These are phyloP conservation scores for Laetiporus sulphureus DNA, from an alignment of 1,284 basidiomycete species.

Conservation along the genomic window DNA sequence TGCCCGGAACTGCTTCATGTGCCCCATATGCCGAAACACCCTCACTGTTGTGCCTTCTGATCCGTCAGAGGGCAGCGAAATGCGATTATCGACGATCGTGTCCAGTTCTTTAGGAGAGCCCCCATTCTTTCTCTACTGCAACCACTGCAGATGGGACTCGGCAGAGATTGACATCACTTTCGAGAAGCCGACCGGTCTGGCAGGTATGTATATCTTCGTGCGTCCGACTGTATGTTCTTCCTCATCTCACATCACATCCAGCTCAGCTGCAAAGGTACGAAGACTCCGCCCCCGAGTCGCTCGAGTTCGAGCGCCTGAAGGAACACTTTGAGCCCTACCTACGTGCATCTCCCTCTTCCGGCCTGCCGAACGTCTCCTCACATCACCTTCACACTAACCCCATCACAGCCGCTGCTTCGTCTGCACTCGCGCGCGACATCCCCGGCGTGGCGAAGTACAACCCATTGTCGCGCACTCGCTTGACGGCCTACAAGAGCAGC, in stretches of 20 bases:
- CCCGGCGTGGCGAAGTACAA: conserved; percentile 73
- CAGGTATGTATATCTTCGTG: conserved; percentile 46
- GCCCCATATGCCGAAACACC: conserved; percentile 87
- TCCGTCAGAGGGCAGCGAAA: conserved; percentile 59
- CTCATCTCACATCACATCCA: conserved; percentile 26
- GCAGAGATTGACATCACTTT: conserved; percentile 86
- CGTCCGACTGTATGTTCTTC: not conserved
- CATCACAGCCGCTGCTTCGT: conserved; percentile 80
- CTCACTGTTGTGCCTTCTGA: conserved; percentile 86
- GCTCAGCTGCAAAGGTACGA: conserved; percentile 86
- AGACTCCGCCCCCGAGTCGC: conserved; percentile 75
- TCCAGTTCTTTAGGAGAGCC: conserved; percentile 65
- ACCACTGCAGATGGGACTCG: conserved; percentile 93
- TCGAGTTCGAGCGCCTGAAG: conserved; percentile 89
- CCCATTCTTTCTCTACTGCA: conserved; percentile 89
- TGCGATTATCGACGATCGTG: conserved; percentile 39
- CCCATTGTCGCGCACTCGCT: conserved; percentile 48
- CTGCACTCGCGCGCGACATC: conserved; percentile 75
- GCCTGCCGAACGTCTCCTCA: conserved; percentile 38
- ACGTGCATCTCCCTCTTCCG: conserved; percentile 66
- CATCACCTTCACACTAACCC: conserved; percentile 69
- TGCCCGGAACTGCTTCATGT: conserved; percentile 95
- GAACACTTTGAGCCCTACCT: conserved; percentile 91
- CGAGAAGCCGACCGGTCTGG: conserved; percentile 93
- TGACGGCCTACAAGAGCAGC: conserved; percentile 49